phyloP scores from a whole-genome alignment of 1,284 basidiomycete genomes.

The Cutaneotrichosporon daszewskae region DNA sequence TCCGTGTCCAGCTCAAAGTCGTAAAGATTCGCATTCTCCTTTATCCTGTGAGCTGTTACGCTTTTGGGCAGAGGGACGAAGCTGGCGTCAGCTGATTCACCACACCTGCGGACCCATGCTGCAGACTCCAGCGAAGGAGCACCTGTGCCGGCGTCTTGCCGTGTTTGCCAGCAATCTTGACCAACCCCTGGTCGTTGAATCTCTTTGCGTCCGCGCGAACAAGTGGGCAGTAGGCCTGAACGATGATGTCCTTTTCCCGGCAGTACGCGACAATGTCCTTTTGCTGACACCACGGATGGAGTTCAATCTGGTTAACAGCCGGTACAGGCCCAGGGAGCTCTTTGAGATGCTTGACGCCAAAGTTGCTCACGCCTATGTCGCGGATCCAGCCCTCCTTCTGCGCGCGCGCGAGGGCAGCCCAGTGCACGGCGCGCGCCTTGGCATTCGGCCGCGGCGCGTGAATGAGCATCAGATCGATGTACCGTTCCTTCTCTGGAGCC shows the following conservation, averaged over 20 bases:
- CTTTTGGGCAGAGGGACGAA: constrained; percentile 72
- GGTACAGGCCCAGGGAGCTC: constrained; percentile 65
- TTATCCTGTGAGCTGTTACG: constrained; percentile 60
- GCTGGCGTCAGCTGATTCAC: constrained; percentile 36
- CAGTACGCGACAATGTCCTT: constrained; percentile 72
- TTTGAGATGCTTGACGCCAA: constrained; percentile 67
- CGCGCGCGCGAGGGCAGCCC: constrained; percentile 29
- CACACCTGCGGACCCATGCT: constrained; percentile 59
- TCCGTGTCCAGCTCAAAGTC: constrained; percentile 61
- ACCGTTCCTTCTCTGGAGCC: constrained; percentile 45
- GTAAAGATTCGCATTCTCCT: constrained; percentile 62
- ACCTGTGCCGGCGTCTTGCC: constrained; percentile 64
- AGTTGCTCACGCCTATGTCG: constrained; percentile 72
- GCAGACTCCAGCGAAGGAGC: constrained; percentile 74
- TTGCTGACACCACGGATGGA: constrained; percentile 66
- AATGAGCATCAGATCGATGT: constrained; percentile 71
- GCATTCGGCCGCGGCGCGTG: constrained; percentile 49
- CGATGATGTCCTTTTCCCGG: constrained; percentile 58
- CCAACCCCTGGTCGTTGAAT: constrained; percentile 56
- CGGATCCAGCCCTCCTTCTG: constrained; percentile 62
- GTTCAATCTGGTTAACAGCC: constrained; percentile 78
- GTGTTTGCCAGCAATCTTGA: constrained; percentile 58
- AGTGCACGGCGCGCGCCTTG: constrained; percentile 31
- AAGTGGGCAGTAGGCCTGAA: constrained; percentile 74
- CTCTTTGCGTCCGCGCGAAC: constrained; percentile 53